These are phyloP conservation scores for Boletellus ananiceps DNA, from an alignment of 768 basidiomycete genomes.

Conservation along the genomic window DNA sequence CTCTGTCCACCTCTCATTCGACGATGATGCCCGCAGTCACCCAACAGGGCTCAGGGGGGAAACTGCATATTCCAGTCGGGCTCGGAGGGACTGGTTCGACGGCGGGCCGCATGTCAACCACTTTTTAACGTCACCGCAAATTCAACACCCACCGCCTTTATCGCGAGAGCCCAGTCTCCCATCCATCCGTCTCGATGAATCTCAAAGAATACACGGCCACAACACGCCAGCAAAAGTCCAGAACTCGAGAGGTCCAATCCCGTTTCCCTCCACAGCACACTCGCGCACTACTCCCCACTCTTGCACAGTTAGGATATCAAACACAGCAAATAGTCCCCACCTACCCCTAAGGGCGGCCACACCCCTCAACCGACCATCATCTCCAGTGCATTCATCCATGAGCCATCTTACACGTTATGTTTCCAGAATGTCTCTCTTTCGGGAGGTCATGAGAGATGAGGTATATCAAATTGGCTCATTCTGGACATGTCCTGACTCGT, in stretches of 20 bases:
- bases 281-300: constrained; percentile 6
- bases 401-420: constrained; percentile 47
- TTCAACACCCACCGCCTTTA: background rate
- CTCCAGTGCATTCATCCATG: constrained; percentile 30
- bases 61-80: constrained; percentile 2
- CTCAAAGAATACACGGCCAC: background rate
- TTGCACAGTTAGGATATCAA: constrained; percentile 15
- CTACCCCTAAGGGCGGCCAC: constrained; percentile 7
- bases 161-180: constrained; percentile 6
- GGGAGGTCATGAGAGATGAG: constrained; percentile 58
- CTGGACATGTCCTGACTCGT: background rate
- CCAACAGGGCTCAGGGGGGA: constrained; percentile 6
- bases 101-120: constrained; percentile 36
- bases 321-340: constrained; percentile 6
- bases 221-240: background rate
- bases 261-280: constrained; percentile 5
- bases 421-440: constrained; percentile 51
- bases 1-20: constrained; percentile 45
- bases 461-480: constrained; percentile 31
- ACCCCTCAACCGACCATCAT: constrained; percentile 11
- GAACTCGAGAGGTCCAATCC: background rate
- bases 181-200: constrained; percentile 1
- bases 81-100: constrained; percentile 52
- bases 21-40: constrained; percentile 31
- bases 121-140: background rate